These are phyloP conservation scores for Penicillium pancosmium DNA, from an alignment of 495 filamentous ascomycete species.

Conservation along the genomic window DNA sequence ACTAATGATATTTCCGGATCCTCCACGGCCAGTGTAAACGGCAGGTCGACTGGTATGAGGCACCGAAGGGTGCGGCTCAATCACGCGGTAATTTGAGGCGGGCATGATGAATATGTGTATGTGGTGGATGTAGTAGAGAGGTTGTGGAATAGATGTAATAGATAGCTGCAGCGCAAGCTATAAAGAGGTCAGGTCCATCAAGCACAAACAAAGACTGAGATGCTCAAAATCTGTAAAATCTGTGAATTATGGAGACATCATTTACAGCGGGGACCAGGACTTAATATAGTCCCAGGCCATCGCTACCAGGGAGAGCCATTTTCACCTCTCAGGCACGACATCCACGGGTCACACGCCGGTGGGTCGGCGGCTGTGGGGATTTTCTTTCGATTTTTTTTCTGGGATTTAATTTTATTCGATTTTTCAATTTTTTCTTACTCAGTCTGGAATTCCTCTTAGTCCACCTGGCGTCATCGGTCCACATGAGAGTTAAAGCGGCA, in stretches of 20 bases:
- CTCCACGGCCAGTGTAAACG: conserved; percentile 81
- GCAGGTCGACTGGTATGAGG: conserved; percentile 59
- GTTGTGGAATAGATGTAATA: conserved; percentile 2
- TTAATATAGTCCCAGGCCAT: conserved; percentile 20
- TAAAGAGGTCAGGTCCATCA: conserved; percentile 26
- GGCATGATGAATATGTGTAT: conserved; percentile 27
- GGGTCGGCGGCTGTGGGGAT: conserved; percentile 21
- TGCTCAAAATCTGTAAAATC: conserved; percentile 10
- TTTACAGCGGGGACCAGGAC: conserved; percentile 13
- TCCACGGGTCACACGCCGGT: conserved; percentile 33
- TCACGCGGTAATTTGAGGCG: conserved; percentile 62
- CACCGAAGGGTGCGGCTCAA: conserved; percentile 79
- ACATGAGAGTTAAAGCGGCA: conserved; percentile 12
- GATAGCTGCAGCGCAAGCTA: conserved; percentile 23
- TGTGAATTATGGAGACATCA: conserved; percentile 5
- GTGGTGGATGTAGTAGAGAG: background rate
- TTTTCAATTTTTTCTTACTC: conserved; percentile 27
- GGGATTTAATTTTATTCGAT: conserved; percentile 21
- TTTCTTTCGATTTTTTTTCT: conserved; percentile 20
- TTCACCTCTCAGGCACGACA: conserved; percentile 26
- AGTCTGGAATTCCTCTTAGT: conserved; percentile 1
- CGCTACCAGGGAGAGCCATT: conserved; percentile 19
- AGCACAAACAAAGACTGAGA: conserved; percentile 4
- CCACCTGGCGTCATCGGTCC: conserved; percentile 19
- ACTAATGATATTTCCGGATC: conserved; percentile 77